Conservation (phyloP, 129 eudicot species). For the Ambrosia trifida region DNA sequence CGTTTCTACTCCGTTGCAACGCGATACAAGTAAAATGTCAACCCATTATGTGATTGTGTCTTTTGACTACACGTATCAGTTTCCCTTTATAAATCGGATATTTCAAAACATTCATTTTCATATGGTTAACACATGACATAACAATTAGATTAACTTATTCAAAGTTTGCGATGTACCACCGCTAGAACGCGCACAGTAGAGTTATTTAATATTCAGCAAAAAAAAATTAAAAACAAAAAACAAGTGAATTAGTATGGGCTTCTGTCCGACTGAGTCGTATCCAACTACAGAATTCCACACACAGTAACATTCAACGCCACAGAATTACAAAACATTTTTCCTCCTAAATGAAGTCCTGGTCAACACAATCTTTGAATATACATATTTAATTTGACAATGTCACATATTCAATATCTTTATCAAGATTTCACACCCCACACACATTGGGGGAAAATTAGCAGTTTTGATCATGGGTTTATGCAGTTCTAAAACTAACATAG, state of each 20-base stretch:
- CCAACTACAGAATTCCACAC: not conserved
- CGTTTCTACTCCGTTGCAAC: too few relatives aligned
- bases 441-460: conserved; percentile 1
- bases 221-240: not conserved
- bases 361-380: not conserved
- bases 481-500: conserved; percentile 34
- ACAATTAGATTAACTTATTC: too few relatives aligned
- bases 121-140: too few relatives aligned
- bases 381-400: conserved; percentile 5
- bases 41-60: too few relatives aligned
- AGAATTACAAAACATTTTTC: not conserved
- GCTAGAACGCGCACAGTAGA: too few relatives aligned
- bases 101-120: too few relatives aligned
- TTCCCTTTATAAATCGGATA: too few relatives aligned
- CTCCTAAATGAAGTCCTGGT: not conserved
- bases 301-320: not conserved
- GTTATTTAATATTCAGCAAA: too few relatives aligned
- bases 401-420: not conserved
- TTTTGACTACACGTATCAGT: too few relatives aligned
- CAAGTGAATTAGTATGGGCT: not conserved
- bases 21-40: too few relatives aligned
- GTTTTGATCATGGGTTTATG: conserved; percentile 47
- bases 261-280: conserved; percentile 18
- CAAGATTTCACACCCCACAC: conserved; percentile 9
- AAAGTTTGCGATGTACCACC: too few relatives aligned